Evolutionary conservation across 345 rosid species (phyloP).

Genomic region (Syzygium grande): DNA sequence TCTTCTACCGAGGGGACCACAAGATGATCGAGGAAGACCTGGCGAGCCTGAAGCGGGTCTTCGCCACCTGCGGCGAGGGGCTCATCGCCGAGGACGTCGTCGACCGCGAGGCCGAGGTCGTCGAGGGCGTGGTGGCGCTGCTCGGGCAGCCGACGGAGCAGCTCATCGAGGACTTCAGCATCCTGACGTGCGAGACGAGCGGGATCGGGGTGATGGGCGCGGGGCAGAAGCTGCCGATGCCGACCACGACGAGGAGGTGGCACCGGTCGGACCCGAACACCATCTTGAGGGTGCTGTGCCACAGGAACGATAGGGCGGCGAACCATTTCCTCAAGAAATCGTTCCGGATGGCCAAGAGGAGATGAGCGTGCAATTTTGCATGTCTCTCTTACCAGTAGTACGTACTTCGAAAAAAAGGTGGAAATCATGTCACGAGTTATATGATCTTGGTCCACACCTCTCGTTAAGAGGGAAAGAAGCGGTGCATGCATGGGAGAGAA

Average conservation of each 20-base stretch:
- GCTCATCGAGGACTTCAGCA: slow-evolving; percentile 39
- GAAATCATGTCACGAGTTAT: not conserved
- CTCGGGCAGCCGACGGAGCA: slow-evolving; percentile 40
- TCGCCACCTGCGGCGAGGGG: slow-evolving; percentile 32
- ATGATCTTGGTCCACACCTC: not conserved
- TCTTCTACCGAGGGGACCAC: slow-evolving; percentile 21
- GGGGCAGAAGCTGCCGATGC: slow-evolving; percentile 41
- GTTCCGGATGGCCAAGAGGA: slow-evolving; percentile 33
- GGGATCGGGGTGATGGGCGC: slow-evolving; percentile 25
- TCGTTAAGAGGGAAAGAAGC: not conserved
- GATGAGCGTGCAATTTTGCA: not conserved
- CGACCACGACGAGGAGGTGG: slow-evolving; percentile 41
- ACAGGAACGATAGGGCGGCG: slow-evolving; percentile 28
- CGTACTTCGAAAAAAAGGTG: not conserved
- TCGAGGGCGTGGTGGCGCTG: slow-evolving; percentile 28
- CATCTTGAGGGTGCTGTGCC: slow-evolving; percentile 30
- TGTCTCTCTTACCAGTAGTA: not conserved
- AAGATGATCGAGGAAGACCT: slow-evolving; percentile 25
- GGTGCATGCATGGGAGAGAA: not conserved
- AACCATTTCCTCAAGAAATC: slow-evolving; percentile 33
- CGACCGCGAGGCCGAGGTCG: slow-evolving; percentile 24
- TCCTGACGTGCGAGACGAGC: slow-evolving; percentile 31
- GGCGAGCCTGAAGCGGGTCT: slow-evolving; percentile 21
- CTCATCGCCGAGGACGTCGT: slow-evolving; percentile 21
- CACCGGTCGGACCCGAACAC: slow-evolving; percentile 44